A percentile compares a stretch with the other conserved stretches of the same genome.
phyloP scores from a whole-genome alignment of 441 rosid species.

The Erodium texanum region DNA sequence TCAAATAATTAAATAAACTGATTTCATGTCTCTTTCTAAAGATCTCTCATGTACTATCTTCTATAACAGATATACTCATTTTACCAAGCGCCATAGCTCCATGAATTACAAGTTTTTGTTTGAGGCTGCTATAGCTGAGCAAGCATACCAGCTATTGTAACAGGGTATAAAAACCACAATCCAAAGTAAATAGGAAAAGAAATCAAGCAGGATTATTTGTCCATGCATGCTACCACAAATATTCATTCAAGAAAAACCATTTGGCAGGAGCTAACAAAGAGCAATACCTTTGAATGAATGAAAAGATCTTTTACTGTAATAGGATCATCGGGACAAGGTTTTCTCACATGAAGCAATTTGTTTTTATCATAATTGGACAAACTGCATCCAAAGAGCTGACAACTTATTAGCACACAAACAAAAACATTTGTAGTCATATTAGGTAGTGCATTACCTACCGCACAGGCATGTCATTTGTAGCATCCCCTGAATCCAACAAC shows the following conservation, averaged over 20 bases:
- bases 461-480: conserved; percentile 47
- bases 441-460: conserved; percentile 37
- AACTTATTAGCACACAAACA: not conserved
- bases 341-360: conserved; percentile 50
- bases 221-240: not conserved
- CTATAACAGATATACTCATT: not conserved
- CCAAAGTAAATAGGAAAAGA: not conserved
- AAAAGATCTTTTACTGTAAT: conserved; percentile 91
- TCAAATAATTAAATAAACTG: not conserved
- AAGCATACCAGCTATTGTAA: not conserved
- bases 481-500: conserved; percentile 66
- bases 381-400: conserved; percentile 33
- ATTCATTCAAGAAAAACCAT: conserved; percentile 10
- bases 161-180: not conserved
- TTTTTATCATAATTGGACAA: conserved; percentile 49
- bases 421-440: not conserved
- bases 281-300: conserved; percentile 87
- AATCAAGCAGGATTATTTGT: not conserved
- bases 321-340: conserved; percentile 67
- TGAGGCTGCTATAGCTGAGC: not conserved
- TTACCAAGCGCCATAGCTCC: too few relatives aligned
- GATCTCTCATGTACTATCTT: not conserved
- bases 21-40: not conserved
- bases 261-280: not conserved
- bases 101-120: too few relatives aligned